Percentiles rank a stretch among this genome's conserved stretches.
Evolutionary conservation across 371 early-diverging fungal genomes (phyloP).

Genomic region (Capniomyces stellatus): DNA sequence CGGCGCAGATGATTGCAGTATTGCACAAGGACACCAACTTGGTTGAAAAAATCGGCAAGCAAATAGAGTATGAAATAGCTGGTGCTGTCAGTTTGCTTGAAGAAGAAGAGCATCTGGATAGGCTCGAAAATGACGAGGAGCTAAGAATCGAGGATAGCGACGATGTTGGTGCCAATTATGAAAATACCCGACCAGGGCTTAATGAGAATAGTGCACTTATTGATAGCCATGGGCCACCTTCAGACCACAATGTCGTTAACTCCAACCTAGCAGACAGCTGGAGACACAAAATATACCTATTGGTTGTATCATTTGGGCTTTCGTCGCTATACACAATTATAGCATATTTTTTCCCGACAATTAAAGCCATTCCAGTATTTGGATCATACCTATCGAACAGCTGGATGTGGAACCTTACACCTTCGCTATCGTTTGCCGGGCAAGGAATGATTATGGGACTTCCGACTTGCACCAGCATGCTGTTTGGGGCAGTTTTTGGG

Average conservation of each 20-base stretch:
- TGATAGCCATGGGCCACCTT: too few species aligned
- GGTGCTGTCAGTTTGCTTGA: too few species aligned
- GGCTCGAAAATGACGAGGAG: slow-evolving; percentile 4
- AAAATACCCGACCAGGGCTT: neutral
- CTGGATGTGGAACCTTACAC: slow-evolving; percentile 64
- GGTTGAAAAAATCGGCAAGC: neutral
- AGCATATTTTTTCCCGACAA: slow-evolving; percentile 39
- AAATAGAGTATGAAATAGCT: too few species aligned
- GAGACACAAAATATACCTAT: slow-evolving; percentile 33
- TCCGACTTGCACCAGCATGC: slow-evolving; percentile 52
- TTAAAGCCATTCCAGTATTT: slow-evolving; percentile 42
- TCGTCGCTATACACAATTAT: slow-evolving; percentile 45
- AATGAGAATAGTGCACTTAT: too few species aligned
- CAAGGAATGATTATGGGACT: slow-evolving; percentile 76
- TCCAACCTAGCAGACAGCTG: slow-evolving; percentile 15
- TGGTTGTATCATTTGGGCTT: slow-evolving; percentile 33
- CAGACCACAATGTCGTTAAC: slow-evolving; percentile 27
- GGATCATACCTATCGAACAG: slow-evolving; percentile 33
- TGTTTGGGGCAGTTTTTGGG: slow-evolving; percentile 51
- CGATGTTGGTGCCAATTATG: neutral
- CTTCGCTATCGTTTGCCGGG: slow-evolving; percentile 53
- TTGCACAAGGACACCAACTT: slow-evolving; percentile 30
- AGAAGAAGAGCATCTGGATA: neutral
- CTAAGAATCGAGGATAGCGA: neutral
- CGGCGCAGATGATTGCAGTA: slow-evolving; percentile 71